Base-by-base conservation (phyloP, 129 eudicot genomes). In the Mikania micrantha region DNA sequence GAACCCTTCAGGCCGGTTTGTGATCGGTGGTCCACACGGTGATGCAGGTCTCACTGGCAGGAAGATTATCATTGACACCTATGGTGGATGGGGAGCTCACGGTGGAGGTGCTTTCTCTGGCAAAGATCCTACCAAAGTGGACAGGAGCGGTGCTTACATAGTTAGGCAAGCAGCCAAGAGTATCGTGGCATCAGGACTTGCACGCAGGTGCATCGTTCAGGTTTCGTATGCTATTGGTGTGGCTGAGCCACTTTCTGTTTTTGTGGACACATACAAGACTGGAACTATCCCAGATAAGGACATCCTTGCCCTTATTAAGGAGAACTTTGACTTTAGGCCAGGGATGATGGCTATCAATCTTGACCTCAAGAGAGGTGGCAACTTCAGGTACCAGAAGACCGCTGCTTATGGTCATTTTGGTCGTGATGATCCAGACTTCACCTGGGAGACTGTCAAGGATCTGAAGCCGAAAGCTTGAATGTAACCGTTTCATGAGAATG, bases 1-100 rank as follows among this genome's bases (percentile, higher is more conserved):
- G 82, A 78, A 78, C 78, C 82, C 82, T 2, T 78, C 82, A 11
- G 82, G 82, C 0, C 60, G 82, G 25, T 78, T 78, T 16, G 82
- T 78, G 64, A 78, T 78, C 2, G 82, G 82, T 71, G 82, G 82
- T 7, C 82, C 82, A 42, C 92, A 85, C 17, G 92, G 92, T 16
- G 92, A 85, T 66, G 92, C 92, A 2, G 92, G 92, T 15, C 73
- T 85, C 8, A 85, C 92, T 8, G 92, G 92, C 7, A 69, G 92
- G 78, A 85, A 85, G 78, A 85, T 85, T 19, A 85, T 86, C 47
- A 86, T 86, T 1, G 95, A 87, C 79, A 86, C 94, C 16, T 86
- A 86, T 47, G 92, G 92, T 66, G 92, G 92, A 44, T 86, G 92
- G 92, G 92, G 88, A 28, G 92, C 92, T 8, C 82, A 78, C 16